These are phyloP conservation scores for Chlamydomonas asymmetrica DNA, from an alignment of 139 green algal genomes.

Conservation along the genomic window DNA sequence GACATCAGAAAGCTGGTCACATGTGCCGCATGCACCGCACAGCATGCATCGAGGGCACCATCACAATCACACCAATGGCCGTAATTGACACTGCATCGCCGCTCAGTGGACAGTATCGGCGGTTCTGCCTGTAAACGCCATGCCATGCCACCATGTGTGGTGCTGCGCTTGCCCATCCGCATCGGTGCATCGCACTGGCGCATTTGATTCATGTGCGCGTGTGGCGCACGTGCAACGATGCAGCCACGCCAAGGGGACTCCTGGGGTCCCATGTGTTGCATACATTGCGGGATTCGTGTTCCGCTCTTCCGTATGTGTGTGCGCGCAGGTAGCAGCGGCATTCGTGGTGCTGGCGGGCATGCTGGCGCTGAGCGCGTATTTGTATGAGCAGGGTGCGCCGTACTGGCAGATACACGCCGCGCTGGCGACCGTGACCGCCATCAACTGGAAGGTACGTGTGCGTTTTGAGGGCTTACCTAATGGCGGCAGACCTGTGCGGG, in stretches of 20 bases:
- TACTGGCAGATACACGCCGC: constrained; percentile 44
- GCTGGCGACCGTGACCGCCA: constrained; percentile 18
- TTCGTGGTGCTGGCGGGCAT: constrained; percentile 48
- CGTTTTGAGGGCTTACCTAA: too few relatives aligned
- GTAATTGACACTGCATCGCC: too few relatives aligned
- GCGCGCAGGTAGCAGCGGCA: too few relatives aligned
- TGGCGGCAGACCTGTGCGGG: too few relatives aligned
- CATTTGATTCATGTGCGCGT: neutral
- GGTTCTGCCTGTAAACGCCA: too few relatives aligned
- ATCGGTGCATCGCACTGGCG: neutral
- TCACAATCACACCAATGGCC: too few relatives aligned
- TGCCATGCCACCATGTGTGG: too few relatives aligned
- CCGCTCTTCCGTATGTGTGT: too few relatives aligned
- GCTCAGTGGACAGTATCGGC: too few relatives aligned
- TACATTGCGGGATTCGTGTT: constrained; percentile 18
- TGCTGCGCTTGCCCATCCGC: neutral
- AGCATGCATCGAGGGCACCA: too few relatives aligned
- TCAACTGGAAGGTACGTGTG: constrained; percentile 25
- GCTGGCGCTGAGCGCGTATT: constrained; percentile 41
- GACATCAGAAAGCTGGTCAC: too few relatives aligned
- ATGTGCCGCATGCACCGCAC: too few relatives aligned
- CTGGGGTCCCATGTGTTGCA: neutral
- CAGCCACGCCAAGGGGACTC: constrained; percentile 4
- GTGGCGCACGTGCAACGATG: constrained; percentile 7
- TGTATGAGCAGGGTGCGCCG: constrained; percentile 45